Base-by-base conservation (phyloP, 306 rosid genomes). In the Malus sylvestris region DNA sequence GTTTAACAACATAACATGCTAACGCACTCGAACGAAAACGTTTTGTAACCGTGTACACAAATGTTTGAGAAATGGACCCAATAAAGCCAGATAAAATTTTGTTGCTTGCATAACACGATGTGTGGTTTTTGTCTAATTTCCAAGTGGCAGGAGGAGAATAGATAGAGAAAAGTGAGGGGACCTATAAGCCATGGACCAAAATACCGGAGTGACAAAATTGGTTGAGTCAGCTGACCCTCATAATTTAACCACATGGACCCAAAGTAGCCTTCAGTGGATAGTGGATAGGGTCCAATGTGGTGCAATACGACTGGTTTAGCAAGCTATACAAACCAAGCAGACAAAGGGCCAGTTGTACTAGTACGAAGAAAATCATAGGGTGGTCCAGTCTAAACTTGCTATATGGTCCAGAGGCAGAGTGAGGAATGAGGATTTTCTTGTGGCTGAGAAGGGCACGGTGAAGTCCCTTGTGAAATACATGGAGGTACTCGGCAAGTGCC, bases 371-470 rank as follows among this genome's bases (percentile, higher is more conserved):
- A 60, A 33, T 10, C 14, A 65, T 64, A 78, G 78, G 80, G 81
- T 85, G 95, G 97, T 91, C 97, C 96, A 74, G 3, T 32, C 68
- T 73, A 51, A 15, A 51, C 5, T 9, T 25, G 4, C 10, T 5
- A 46, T 19, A 49, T 84, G 93, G 96, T 89, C 96, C 89, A 63
- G 79, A 68, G 46, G 75, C 61, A 38, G 68, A 25, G 12, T 10
- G 20, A 44, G 19, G 10, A 19, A 1, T 58, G 65, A 38, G 80
- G 79, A 68, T 14, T 33, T 78, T 60, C 68, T 72, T 62, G 79
- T 52, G 82, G 68, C 51, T 23, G 72, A 67, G 58, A 55, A 71
- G 78, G 66, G 61, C 53, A 74, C 71, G 73, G 82, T 64, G 79
- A 61, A 46, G 76, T 12, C 22, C 81, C 70, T 68, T 55, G 63